Evolutionary conservation across 1,139 yeast species (phyloP).

Genomic region (Debaryomyces robertsiae): DNA sequence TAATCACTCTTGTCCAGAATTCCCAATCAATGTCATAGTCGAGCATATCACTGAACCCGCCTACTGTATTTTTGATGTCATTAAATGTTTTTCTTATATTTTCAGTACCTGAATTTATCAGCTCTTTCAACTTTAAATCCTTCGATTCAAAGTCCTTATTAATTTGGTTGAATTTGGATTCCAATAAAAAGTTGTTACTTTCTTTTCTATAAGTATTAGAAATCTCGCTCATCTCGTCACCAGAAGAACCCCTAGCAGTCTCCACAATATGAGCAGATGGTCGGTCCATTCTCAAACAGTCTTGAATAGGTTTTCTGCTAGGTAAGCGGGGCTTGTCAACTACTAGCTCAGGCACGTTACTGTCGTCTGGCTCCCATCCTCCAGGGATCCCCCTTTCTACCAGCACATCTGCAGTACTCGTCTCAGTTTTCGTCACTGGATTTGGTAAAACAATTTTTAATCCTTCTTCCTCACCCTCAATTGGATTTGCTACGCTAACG

Average conservation of each 20-base stretch:
- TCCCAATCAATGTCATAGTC: conserved; percentile 69
- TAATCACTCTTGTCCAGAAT: conserved; percentile 82
- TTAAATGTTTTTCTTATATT: conserved; percentile 66
- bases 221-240: conserved; percentile 18
- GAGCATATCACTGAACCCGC: conserved; percentile 42
- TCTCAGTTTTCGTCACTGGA: not conserved
- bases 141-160: conserved; percentile 33
- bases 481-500: conserved; percentile 3
- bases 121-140: conserved; percentile 42
- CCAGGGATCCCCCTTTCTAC: not conserved
- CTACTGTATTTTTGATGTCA: conserved; percentile 50
- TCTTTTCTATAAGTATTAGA: conserved; percentile 27
- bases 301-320: conserved; percentile 30
- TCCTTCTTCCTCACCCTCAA: not conserved
- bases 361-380: no score
- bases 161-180: conserved; percentile 37
- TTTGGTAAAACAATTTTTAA: conserved; percentile 3
- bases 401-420: not conserved
- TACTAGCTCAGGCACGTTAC: not conserved
- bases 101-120: conserved; percentile 59
- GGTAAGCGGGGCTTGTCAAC: conserved; percentile 25
- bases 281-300: conserved; percentile 30
- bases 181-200: conserved; percentile 36
- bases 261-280: conserved; percentile 22
- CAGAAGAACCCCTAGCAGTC: conserved; percentile 8